Percentiles rank a stretch among this genome's conserved stretches.
Evolutionary conservation across 2,329 filamentous ascomycete species (phyloP).

Genomic region (Colletotrichum lupini): DNA sequence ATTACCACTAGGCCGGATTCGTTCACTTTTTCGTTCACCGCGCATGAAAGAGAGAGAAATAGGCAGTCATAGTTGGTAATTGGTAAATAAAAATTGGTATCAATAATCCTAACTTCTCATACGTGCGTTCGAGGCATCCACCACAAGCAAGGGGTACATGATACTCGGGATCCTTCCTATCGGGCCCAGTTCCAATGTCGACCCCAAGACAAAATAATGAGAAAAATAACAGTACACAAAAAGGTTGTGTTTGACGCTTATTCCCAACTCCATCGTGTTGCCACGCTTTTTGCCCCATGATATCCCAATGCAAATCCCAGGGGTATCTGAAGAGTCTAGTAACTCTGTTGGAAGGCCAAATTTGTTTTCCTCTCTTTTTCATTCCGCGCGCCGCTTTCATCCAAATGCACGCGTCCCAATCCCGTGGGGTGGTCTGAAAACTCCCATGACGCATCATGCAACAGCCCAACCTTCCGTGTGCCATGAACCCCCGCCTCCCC

Average conservation of each 20-base stretch:
- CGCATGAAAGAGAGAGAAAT: neutral
- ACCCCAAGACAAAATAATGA: neutral
- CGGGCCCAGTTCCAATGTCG: conserved; percentile 18
- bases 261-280: conserved; percentile 15
- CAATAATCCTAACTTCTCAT: conserved; percentile 28
- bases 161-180: conserved; percentile 31
- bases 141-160: conserved; percentile 32
- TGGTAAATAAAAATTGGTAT: conserved; percentile 8
- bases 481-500: neutral
- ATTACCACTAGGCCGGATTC: neutral
- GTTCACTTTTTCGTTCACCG: neutral
- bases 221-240: neutral
- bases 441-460: conserved; percentile 14
- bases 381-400: neutral
- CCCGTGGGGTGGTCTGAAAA: conserved; percentile 21
- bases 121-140: conserved; percentile 20
- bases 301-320: conserved; percentile 1
- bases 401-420: neutral
- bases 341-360: conserved; percentile 38
- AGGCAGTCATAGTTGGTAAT: neutral
- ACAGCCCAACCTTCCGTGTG: neutral
- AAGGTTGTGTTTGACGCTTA: conserved; percentile 12
- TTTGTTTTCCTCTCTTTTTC: neutral
- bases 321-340: conserved; percentile 37
- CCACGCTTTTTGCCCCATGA: conserved; percentile 1